Percentiles rank a stretch among this genome's conserved stretches.
Evolutionary conservation across 148 eudicot species (phyloP).

Genomic region (Dysphania ambrosioides): DNA sequence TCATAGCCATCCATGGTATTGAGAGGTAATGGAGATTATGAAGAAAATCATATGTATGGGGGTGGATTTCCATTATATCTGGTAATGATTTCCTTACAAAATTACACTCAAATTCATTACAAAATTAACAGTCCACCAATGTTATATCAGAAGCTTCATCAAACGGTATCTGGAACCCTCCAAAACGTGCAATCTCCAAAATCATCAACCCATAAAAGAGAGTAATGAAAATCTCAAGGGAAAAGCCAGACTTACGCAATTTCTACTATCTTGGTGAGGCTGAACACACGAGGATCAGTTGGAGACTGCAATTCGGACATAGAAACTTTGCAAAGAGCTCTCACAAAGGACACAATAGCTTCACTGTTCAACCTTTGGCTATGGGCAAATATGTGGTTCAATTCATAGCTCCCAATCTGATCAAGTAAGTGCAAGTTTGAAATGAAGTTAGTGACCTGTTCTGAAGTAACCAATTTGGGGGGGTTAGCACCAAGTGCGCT

Average conservation of each 20-base stretch:
- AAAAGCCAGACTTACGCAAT: slow-evolving; percentile 76
- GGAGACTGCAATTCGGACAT: slow-evolving; percentile 98
- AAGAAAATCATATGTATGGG: too few relatives aligned
- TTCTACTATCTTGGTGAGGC: slow-evolving; percentile 96
- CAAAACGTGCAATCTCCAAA: background rate
- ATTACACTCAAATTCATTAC: too few relatives aligned
- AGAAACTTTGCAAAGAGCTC: slow-evolving; percentile 93
- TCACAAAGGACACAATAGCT: slow-evolving; percentile 97
- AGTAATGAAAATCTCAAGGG: slow-evolving; percentile 23
- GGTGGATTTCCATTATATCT: too few relatives aligned
- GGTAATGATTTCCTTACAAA: too few relatives aligned
- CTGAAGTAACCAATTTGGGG: slow-evolving; percentile 81
- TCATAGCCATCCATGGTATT: too few relatives aligned
- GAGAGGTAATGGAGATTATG: too few relatives aligned
- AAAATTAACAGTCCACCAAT: too few relatives aligned
- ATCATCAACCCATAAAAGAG: background rate
- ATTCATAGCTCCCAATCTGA: slow-evolving; percentile 93
- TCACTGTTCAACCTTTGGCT: slow-evolving; percentile 98
- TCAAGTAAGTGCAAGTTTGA: slow-evolving; percentile 93
- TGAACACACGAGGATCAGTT: slow-evolving; percentile 98
- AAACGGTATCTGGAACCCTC: background rate
- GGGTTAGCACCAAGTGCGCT: slow-evolving; percentile 57
- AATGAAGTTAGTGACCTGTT: slow-evolving; percentile 86
- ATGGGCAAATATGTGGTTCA: slow-evolving; percentile 97
- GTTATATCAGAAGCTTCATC: background rate